These are phyloP conservation scores for Tetrapisispora phaffii DNA, from an alignment of 805 yeast genomes.

Conservation along the genomic window DNA sequence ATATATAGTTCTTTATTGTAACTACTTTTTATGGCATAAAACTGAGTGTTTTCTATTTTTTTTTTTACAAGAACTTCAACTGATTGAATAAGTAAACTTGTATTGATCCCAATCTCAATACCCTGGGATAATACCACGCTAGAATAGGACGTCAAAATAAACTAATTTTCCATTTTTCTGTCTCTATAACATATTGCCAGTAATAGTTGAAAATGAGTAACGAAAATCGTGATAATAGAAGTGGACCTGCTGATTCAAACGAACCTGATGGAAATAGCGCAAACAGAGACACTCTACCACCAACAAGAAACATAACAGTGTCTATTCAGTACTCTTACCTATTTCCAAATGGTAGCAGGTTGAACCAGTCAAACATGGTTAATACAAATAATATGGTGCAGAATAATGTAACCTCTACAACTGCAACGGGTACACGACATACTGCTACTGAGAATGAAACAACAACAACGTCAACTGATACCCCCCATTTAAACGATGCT, in stretches of 20 bases:
- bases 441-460: background rate
- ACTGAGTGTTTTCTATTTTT: too few species aligned
- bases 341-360: conserved; percentile 9
- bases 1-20: too few species aligned
- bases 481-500: background rate
- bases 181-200: background rate
- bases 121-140: too few species aligned
- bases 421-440: background rate
- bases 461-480: background rate
- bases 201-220: background rate
- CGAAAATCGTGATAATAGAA: background rate
- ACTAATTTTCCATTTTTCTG: too few species aligned
- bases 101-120: background rate
- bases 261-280: background rate
- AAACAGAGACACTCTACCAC: background rate
- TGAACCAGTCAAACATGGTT: background rate
- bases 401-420: background rate
- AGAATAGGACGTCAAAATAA: too few species aligned
- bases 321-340: conserved; percentile 25
- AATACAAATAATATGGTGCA: background rate
- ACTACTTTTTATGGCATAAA: too few species aligned
- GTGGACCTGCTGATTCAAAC: background rate
- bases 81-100: background rate
- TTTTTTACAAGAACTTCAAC: too few species aligned
- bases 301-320: conserved; percentile 23